These are phyloP conservation scores for Tulasnella sp. DNA, from an alignment of 768 basidiomycete genomes.

Conservation along the genomic window DNA sequence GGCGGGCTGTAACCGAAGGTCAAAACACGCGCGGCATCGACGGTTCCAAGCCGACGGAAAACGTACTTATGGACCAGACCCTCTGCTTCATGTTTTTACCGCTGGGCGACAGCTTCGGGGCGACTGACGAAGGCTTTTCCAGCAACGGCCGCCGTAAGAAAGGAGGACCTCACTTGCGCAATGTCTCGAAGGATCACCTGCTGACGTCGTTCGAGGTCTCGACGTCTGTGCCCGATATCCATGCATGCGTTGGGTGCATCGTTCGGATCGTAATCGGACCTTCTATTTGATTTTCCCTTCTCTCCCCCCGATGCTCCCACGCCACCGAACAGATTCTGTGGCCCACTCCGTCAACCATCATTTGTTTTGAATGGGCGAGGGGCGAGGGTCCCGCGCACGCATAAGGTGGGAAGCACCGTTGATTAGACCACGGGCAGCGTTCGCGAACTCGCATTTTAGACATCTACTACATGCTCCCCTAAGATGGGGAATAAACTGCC, in stretches of 20 bases:
- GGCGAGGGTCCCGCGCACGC: background rate
- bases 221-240: background rate
- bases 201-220: background rate
- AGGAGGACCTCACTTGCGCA: background rate
- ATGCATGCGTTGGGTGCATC: background rate
- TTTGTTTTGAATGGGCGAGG: background rate
- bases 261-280: background rate
- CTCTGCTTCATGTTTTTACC: constrained; percentile 1
- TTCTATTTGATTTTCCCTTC: background rate
- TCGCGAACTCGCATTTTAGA: too few relatives aligned
- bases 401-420: background rate
- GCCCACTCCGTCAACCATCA: background rate
- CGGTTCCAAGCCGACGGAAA: background rate
- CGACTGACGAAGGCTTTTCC: background rate
- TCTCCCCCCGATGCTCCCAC: background rate
- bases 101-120: background rate
- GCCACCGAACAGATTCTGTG: background rate
- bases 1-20: background rate
- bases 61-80: constrained; percentile 2
- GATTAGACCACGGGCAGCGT: background rate
- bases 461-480: background rate
- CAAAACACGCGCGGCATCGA: constrained; percentile 5
- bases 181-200: background rate
- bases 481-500: background rate
- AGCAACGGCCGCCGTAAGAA: background rate